These are phyloP conservation scores for Earliella scabrosa DNA, from an alignment of 1,284 basidiomycete species.

Conservation along the genomic window DNA sequence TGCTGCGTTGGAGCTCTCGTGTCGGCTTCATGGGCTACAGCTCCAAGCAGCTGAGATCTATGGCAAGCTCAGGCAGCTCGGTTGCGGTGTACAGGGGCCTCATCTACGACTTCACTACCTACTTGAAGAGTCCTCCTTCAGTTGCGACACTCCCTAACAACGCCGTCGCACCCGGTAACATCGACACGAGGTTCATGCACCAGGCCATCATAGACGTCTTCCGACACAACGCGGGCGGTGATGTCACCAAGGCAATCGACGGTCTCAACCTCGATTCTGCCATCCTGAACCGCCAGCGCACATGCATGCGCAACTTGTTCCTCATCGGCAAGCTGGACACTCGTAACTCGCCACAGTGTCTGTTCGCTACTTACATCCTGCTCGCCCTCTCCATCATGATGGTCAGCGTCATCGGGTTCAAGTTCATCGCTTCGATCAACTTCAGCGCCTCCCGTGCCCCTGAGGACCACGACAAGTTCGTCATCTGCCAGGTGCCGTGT, in stretches of 20 bases:
- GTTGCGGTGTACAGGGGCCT: conserved; percentile 85
- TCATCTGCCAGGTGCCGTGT: conserved; percentile 98
- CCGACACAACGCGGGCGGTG: conserved; percentile 79
- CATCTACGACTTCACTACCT: conserved; percentile 89
- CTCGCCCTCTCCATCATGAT: conserved; percentile 91
- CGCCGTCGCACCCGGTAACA: conserved; percentile 51
- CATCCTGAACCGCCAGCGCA: conserved; percentile 80
- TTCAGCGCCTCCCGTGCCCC: conserved; percentile 84
- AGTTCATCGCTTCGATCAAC: conserved; percentile 95
- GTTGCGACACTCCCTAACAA: conserved; percentile 56
- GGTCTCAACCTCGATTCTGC: conserved; percentile 65
- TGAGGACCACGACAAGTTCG: conserved; percentile 98
- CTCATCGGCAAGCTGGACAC: conserved; percentile 91
- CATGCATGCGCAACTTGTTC: conserved; percentile 93
- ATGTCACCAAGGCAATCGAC: conserved; percentile 85
- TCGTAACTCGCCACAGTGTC: conserved; percentile 89
- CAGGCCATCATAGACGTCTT: conserved; percentile 80
- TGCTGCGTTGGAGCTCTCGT: conserved; percentile 88
- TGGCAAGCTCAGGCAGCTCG: conserved; percentile 67
- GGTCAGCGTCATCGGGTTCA: conserved; percentile 97
- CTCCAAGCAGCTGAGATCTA: conserved; percentile 74
- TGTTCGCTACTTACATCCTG: conserved; percentile 92
- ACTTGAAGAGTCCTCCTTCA: conserved; percentile 64
- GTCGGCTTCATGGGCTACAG: conserved; percentile 92
- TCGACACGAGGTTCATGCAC: conserved; percentile 83